Base-by-base conservation (phyloP, 2,329 filamentous ascomycete genomes). In the Colletotrichum melonis region DNA sequence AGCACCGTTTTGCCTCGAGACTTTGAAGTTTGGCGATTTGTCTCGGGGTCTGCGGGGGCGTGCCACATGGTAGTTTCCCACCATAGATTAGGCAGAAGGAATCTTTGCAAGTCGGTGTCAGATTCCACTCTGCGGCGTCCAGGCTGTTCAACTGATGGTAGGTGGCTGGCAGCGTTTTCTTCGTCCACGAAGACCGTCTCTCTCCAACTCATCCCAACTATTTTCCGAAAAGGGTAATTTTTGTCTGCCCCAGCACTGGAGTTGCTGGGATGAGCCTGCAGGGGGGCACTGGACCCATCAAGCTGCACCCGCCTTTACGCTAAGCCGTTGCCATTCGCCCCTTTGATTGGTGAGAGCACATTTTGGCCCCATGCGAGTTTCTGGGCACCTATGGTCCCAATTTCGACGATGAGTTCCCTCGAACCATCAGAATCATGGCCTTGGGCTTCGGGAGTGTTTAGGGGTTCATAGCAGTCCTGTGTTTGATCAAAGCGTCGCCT, bases 161-260 rank as follows among this genome's bases (percentile, higher is more conserved):
- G 6, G 56, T 57, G 60, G 28, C 32, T 60, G 67, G 32, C 26
- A 24, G 26, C n/a, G 32, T 54, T 63, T 26, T 22, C 26, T 24
- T 32, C 35, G 60, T 16, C 26, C n/a, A 63, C 24, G 22, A 16
- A 26, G 24, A 32, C 24, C 22, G 19, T 12, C 16, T 49, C 19
- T 57, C 62, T 46, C 67, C 70, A 60, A 24, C 16, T 28, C 16
- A 63, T 55, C 11, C 26, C 35, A 60, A 52, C 71, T 73, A 71
- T 71, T 73, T 66, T 66, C 71, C 68, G 42, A 70, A 71, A 57
- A 63, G 14, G 62, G 71, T 35, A 73, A 71, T 71, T 71, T 68
- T 63, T 52, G 60, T 28, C 30, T 11, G 38, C 26, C 56, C 22
- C 30, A 22, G 38, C 24, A 30, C n/a, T 38, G 16, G 28, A 14